Conservation (phyloP, 805 yeast species). For the Wickerhamiella lipophila region DNA sequence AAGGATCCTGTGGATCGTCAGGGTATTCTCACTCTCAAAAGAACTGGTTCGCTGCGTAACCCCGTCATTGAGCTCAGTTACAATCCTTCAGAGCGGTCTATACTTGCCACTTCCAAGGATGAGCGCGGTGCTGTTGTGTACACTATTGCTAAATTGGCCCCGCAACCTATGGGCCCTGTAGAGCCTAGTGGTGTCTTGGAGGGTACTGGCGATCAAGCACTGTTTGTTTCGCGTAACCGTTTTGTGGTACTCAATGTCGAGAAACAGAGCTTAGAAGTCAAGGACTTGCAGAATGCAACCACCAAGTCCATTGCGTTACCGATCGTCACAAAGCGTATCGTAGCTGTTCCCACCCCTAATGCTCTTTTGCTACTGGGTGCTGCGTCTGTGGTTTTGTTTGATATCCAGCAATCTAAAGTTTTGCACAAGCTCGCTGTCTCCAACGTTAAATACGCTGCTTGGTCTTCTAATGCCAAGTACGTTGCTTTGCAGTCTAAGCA, state of each 20-base stretch:
- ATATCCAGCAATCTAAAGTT: constrained; percentile 82
- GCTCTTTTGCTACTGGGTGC: constrained; percentile 62
- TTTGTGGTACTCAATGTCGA: constrained; percentile 67
- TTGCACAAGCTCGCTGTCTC: constrained; percentile 49
- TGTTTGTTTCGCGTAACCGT: constrained; percentile 89
- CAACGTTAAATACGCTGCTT: constrained; percentile 73
- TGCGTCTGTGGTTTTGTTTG: constrained; percentile 65
- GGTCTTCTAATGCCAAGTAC: constrained; percentile 82
- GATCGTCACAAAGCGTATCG: constrained; percentile 52
- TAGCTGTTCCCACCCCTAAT: constrained; percentile 65
- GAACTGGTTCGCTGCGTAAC: constrained; percentile 74
- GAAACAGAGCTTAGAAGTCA: constrained; percentile 58
- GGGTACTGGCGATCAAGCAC: constrained; percentile 76
- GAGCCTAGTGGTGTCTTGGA: constrained; percentile 72
- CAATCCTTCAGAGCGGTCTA: constrained; percentile 83
- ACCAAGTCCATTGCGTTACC: constrained; percentile 63
- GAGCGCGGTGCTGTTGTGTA: constrained; percentile 47
- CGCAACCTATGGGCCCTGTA: constrained; percentile 82
- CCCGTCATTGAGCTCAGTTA: constrained; percentile 74
- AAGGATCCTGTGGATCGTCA: constrained; percentile 45
- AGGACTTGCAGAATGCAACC: constrained; percentile 65
- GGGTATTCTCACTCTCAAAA: constrained; percentile 74
- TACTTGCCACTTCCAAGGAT: constrained; percentile 62
- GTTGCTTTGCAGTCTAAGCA: constrained; percentile 86
- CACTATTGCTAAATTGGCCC: constrained; percentile 66